Evolutionary conservation across 768 basidiomycete species (phyloP).

Genomic region (Xerocomellus dryophilus): DNA sequence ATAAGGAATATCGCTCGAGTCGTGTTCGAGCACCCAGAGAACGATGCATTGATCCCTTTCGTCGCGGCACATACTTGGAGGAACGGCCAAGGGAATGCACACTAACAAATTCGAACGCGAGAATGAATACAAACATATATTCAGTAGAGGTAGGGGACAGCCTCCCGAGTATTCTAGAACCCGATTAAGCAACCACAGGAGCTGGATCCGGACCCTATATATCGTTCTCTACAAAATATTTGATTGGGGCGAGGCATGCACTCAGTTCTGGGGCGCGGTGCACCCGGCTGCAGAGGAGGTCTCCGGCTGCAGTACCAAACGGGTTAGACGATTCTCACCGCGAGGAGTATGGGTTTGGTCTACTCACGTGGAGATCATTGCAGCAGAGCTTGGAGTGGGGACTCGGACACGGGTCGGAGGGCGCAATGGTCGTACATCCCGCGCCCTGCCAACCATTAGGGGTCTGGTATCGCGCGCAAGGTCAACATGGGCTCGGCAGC

Average conservation of each 20-base stretch:
- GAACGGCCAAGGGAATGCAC: too few relatives aligned
- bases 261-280: not conserved
- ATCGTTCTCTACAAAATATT: too few relatives aligned
- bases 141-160: too few relatives aligned
- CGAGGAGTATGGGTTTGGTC: too few relatives aligned
- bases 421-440: not conserved
- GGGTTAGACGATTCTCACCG: not conserved
- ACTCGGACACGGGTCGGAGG: not conserved
- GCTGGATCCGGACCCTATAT: too few relatives aligned
- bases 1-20: not conserved
- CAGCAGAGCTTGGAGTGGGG: slow-evolving; percentile 5
- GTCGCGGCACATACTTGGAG: too few relatives aligned
- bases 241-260: too few relatives aligned
- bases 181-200: too few relatives aligned
- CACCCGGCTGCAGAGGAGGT: not conserved
- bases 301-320: not conserved
- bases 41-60: not conserved
- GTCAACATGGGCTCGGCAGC: not conserved
- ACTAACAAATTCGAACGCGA: too few relatives aligned
- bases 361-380: not conserved
- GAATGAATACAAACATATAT: too few relatives aligned
- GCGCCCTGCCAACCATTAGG: not conserved
- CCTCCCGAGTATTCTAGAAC: too few relatives aligned
- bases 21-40: slow-evolving; percentile 8
- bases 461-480: not conserved